phyloP scores from a whole-genome alignment of 371 early-diverging fungal genomes.

The Nosema muscidifuracis region DNA sequence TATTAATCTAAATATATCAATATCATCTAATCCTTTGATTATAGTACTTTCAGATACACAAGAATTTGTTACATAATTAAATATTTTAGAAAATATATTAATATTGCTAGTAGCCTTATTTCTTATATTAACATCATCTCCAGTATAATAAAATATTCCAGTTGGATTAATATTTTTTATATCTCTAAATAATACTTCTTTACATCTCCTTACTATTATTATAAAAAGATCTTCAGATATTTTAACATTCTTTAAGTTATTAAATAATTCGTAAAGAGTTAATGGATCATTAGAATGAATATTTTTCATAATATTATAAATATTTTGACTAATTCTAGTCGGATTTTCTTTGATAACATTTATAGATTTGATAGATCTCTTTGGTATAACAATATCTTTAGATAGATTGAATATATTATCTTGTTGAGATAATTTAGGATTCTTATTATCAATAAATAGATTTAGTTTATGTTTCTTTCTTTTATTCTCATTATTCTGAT shows the following conservation, averaged over 20 bases:
- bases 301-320: not conserved
- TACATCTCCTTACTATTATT: not conserved
- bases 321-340: not conserved
- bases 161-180: conserved; percentile 1
- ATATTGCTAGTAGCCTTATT: not conserved
- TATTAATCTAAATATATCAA: not conserved
- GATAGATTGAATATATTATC: not conserved
- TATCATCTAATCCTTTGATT: not conserved
- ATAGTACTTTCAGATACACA: not conserved
- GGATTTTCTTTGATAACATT: not conserved
- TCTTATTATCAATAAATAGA: not conserved
- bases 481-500: not conserved
- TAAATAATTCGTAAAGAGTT: not conserved
- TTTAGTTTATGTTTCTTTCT: not conserved
- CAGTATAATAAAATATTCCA: not conserved
- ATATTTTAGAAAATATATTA: conserved; percentile 13
- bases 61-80: not conserved
- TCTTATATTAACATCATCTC: conserved; percentile 1
- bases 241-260: not conserved
- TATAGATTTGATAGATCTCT: not conserved
- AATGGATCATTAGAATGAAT: conserved; percentile 5
- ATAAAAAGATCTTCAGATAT: not conserved
- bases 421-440: not conserved
- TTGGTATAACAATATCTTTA: not conserved
- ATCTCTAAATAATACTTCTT: not conserved